Percentiles rank a stretch among this genome's conserved stretches.
These are phyloP conservation scores for Oenanthe javanica DNA, from an alignment of 140 eudicot species.

Conservation along the genomic window DNA sequence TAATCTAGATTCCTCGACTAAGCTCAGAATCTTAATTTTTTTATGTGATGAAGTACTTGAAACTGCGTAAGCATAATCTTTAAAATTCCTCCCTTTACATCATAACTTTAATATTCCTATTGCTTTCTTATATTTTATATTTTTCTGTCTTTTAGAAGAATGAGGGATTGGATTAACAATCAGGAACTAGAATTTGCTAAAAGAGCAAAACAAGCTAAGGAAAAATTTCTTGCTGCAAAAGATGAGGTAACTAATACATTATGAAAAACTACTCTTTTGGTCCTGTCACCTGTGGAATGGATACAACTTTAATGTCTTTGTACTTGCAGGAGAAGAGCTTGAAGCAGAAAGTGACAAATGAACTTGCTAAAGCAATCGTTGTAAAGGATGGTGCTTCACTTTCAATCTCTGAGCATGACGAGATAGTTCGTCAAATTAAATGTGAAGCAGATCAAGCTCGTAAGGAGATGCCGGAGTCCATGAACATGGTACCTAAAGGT, in stretches of 20 bases:
- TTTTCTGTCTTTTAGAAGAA: conserved; percentile 30
- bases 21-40: conserved; percentile 42
- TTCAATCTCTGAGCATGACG: conserved; percentile 51
- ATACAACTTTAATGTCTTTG: background rate
- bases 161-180: conserved; percentile 67
- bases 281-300: background rate
- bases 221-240: conserved; percentile 42
- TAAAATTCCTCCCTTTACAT: background rate
- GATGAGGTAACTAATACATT: conserved; percentile 40
- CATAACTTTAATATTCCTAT: background rate
- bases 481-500: conserved; percentile 37
- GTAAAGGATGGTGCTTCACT: conserved; percentile 53
- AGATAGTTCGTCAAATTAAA: conserved; percentile 37
- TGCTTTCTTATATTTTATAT: background rate
- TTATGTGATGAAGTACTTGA: conserved; percentile 74
- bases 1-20: conserved; percentile 40
- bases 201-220: conserved; percentile 53
- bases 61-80: conserved; percentile 42
- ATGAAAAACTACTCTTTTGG: background rate
- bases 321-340: conserved; percentile 44
- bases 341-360: conserved; percentile 51
- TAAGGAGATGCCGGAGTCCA: conserved; percentile 51
- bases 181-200: conserved; percentile 37
- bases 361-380: conserved; percentile 42
- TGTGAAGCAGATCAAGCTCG: conserved; percentile 51